phyloP scores from a whole-genome alignment of 345 rosid species.

The Eucalyptus regnans region DNA sequence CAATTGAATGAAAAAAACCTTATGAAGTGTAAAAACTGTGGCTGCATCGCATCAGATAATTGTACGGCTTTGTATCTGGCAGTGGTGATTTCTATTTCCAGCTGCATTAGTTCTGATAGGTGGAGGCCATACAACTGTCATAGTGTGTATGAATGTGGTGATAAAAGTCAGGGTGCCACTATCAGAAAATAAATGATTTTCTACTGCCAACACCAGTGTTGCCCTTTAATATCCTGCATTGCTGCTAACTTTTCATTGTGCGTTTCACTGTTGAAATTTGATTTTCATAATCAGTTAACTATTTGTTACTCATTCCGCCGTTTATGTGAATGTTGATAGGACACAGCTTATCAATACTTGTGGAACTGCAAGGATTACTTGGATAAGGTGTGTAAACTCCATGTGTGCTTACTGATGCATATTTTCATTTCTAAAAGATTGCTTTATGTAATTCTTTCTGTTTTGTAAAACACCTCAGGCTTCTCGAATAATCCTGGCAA shows the following conservation, averaged over 20 bases:
- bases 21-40: neutral
- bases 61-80: neutral
- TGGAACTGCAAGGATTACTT: constrained; percentile 45
- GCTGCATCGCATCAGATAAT: neutral
- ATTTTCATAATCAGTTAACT: neutral
- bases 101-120: neutral
- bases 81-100: neutral
- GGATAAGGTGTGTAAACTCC: constrained; percentile 17
- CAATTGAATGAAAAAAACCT: neutral
- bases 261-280: neutral
- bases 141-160: neutral
- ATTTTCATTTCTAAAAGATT: neutral
- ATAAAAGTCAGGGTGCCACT: neutral
- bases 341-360: constrained; percentile 24
- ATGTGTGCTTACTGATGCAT: neutral
- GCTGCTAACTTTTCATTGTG: neutral
- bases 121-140: neutral
- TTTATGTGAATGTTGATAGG: constrained; percentile 12
- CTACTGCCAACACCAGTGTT: neutral
- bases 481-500: constrained; percentile 39
- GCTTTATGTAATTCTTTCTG: neutral
- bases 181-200: neutral
- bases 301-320: neutral
- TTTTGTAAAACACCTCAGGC: constrained; percentile 2
- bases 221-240: neutral